Evolutionary conservation across 1,139 yeast species (phyloP), one percentile per base, ranked within the genome.

Genomic region (Taphrina pruni): DNA sequence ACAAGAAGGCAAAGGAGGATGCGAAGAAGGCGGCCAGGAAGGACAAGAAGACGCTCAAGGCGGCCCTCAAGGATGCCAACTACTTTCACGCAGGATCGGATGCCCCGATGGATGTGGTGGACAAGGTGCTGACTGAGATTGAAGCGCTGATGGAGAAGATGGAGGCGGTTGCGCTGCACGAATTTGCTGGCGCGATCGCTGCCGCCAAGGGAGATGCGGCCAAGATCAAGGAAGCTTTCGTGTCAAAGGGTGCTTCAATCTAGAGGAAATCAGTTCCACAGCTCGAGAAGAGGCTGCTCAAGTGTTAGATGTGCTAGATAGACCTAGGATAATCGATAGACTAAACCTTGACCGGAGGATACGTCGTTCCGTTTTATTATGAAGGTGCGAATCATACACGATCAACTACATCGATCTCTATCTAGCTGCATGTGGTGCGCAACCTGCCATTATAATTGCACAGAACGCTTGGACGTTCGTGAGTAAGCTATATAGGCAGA

Each of bases 1-100:
- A 93, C 85, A 94, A 94, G 84, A 88, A 93, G 73, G 61, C 69
- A 36, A 95, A 93, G 84, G 98, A 94, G 84, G 97, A 97, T 76
- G 97, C 97, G 71, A 93, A 92, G 85, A 87, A 87, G 75, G 97
- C 98, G 62, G 91, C 90, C 86, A 94, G 90, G 96, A 94, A 93
- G 90, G 91, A 89, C 84, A 94, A 90, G 92, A 90, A 97, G 85
- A 82, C 90, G 70, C 81, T 94, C 74, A 91, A 98, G 86, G 81
- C 82, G 75, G 83, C 93, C 70, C 90, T 87, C 75, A 92, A 93
- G 84, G 97, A 90, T 54, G 86, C 84, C 75, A 90, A 85, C 73
- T 92, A 90, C 86, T 91, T 92, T 76, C 73, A 74, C 60, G 94
- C 95, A 73, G 91, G 88, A 73, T 88, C 87, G 70, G 85, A 81